Conservation (phyloP, 257 asterid genomes). For the Orobanche coerulescens region DNA sequence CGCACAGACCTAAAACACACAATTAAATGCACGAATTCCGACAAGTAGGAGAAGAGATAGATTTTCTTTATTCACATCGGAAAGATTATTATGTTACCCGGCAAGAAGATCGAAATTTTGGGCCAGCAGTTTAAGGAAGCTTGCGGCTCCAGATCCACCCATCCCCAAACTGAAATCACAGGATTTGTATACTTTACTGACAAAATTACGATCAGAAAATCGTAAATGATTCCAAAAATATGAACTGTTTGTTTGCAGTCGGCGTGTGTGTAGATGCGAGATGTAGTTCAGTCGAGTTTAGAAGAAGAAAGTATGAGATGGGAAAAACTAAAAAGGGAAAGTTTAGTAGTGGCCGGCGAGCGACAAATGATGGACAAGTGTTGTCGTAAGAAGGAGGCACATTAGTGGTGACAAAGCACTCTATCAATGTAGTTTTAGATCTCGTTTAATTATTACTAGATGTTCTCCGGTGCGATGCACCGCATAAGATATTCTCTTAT, state of each 20-base stretch:
- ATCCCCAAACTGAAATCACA: constrained; percentile 8
- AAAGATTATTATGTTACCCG: constrained; percentile 53
- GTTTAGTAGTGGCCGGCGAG: neutral
- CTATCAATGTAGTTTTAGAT: too few relatives aligned
- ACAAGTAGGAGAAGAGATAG: neutral
- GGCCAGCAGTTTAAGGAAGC: constrained; percentile 50
- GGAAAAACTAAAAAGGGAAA: neutral
- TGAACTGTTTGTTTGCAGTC: neutral
- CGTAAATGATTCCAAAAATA: neutral
- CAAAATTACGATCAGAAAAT: neutral
- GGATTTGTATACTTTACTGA: neutral
- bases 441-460: too few relatives aligned
- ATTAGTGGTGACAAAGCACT: neutral
- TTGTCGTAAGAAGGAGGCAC: neutral
- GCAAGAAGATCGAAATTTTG: constrained; percentile 71
- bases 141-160: constrained; percentile 79
- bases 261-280: neutral
- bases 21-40: neutral
- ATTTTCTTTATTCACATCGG: too few relatives aligned
- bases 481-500: too few relatives aligned
- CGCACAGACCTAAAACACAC: neutral
- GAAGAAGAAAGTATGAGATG: neutral
- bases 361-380: neutral
- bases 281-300: neutral
- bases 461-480: too few relatives aligned